These are phyloP conservation scores for Eucalyptus cladocalyx DNA, from an alignment of 345 rosid genomes.

Conservation along the genomic window DNA sequence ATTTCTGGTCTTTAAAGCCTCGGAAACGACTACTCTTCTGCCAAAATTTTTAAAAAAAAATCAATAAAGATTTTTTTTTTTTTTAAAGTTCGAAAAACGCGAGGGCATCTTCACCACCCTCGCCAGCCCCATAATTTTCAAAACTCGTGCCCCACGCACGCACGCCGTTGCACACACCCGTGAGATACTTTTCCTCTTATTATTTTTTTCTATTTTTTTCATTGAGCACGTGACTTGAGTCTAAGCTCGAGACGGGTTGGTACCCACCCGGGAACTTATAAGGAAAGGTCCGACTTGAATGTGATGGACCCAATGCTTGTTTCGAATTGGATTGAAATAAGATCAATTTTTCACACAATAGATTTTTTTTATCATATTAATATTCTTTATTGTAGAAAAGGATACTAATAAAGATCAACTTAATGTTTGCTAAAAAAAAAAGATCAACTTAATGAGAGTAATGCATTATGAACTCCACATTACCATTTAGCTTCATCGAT, in stretches of 20 bases:
- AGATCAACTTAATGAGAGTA: not conserved
- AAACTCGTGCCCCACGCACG: not conserved
- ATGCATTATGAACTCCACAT: not conserved
- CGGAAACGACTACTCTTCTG: not conserved
- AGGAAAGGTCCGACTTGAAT: not conserved
- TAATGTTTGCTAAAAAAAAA: no score
- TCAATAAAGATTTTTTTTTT: no score
- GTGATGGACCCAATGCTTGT: not conserved
- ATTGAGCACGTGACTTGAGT: not conserved
- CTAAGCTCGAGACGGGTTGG: not conserved
- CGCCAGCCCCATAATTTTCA: rapidly evolving
- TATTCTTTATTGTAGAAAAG: not conserved
- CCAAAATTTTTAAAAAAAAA: not conserved
- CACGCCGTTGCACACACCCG: not conserved
- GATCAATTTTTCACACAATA: not conserved
- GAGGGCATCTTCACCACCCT: not conserved
- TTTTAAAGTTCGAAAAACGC: not conserved
- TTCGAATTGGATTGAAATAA: not conserved
- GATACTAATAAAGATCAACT: not conserved
- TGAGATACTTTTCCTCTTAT: not conserved
- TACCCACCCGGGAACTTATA: not conserved
- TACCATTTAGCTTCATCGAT: not conserved
- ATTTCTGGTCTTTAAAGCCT: not conserved
- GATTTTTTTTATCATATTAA: not conserved
- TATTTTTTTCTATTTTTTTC: not conserved